A percentile compares a stretch with the other conserved stretches of the same genome.
phyloP scores from a whole-genome alignment of 1,284 basidiomycete genomes.

The Mycena citricolor region DNA sequence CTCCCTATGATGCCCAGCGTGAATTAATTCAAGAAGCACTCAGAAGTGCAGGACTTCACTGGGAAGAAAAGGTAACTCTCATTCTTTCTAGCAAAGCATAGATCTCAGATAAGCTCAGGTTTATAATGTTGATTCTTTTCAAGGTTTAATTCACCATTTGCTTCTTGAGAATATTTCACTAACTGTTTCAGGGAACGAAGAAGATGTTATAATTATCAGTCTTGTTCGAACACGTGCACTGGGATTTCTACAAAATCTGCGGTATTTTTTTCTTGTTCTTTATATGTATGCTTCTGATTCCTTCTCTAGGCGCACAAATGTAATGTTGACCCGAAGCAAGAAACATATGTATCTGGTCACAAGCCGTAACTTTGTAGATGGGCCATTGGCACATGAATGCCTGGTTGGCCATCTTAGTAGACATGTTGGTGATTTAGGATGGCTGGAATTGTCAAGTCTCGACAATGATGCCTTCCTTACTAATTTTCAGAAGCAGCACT shows the following conservation, averaged over 20 bases:
- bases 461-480: too few species aligned
- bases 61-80: constrained; percentile 47
- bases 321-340: constrained; percentile 67
- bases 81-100: too few species aligned
- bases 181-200: constrained; percentile 44
- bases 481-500: too few species aligned
- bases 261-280: too few species aligned
- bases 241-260: constrained; percentile 48
- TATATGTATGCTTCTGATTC: too few species aligned
- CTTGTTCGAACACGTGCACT: constrained; percentile 45
- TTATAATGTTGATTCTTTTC: constrained; percentile 62
- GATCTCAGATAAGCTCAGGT: too few species aligned
- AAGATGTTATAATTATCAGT: constrained; percentile 61
- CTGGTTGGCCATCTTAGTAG: constrained; percentile 43
- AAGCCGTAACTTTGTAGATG: constrained; percentile 45
- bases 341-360: constrained; percentile 54
- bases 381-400: constrained; percentile 24
- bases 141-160: constrained; percentile 41
- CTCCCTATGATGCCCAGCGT: constrained; percentile 59
- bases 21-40: constrained; percentile 40
- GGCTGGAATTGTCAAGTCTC: too few species aligned
- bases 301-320: constrained; percentile 65
- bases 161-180: constrained; percentile 23
- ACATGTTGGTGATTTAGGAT: constrained; percentile 38
- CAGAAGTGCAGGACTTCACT: constrained; percentile 37